Conservation (phyloP, 2,329 filamentous ascomycete genomes). For the Talaromyces sp. region DNA sequence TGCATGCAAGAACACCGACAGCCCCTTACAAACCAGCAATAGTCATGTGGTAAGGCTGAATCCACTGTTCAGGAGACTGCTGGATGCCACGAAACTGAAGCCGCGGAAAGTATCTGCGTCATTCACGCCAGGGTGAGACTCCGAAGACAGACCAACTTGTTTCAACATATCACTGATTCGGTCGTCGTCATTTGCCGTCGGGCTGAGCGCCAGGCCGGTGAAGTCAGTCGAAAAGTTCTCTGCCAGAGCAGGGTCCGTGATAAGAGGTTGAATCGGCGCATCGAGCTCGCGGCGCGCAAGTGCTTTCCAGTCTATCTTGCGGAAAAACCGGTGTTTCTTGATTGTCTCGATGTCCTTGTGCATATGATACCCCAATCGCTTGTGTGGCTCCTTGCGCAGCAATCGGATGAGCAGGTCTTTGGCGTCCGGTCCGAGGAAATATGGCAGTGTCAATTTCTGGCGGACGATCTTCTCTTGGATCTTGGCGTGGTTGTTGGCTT, state of each 20-base stretch:
- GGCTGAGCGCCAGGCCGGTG: constrained; percentile 76
- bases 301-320: constrained; percentile 90
- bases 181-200: constrained; percentile 46
- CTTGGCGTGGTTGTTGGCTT: constrained; percentile 85
- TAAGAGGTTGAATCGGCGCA: constrained; percentile 85
- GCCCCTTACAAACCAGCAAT: background rate
- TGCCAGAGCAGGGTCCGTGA: constrained; percentile 90
- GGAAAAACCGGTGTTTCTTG: constrained; percentile 93
- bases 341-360: constrained; percentile 79
- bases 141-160: constrained; percentile 14
- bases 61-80: constrained; percentile 41
- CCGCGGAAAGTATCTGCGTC: constrained; percentile 43
- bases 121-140: constrained; percentile 13
- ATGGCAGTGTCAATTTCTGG: constrained; percentile 82
- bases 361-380: constrained; percentile 83
- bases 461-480: constrained; percentile 94
- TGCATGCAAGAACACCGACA: background rate
- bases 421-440: constrained; percentile 84
- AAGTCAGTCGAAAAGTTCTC: constrained; percentile 97
- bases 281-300: constrained; percentile 76
- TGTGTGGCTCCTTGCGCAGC: constrained; percentile 84
- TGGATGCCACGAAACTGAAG: constrained; percentile 46
- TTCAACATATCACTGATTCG: constrained; percentile 16
- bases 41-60: constrained; percentile 21
- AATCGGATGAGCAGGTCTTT: constrained; percentile 90